Percentiles rank a stretch among this genome's conserved stretches.
Conservation (phyloP, 495 filamentous ascomycete species). For the Penicillium riverlandense region DNA sequence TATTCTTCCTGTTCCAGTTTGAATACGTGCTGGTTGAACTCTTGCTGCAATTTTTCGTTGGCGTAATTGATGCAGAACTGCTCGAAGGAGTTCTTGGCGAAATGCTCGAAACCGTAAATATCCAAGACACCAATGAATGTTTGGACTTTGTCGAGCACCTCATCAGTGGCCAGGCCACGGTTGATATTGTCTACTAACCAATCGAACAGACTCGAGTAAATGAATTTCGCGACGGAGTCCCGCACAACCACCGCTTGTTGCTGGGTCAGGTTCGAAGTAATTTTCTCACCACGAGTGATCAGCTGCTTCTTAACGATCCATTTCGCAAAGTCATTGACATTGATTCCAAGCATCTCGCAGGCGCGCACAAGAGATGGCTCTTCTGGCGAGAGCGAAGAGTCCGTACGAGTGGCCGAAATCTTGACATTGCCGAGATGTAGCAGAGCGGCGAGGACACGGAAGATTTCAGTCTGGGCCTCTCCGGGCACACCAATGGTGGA, state of each 20-base stretch:
- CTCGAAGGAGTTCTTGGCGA: constrained; percentile 99
- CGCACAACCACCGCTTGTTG: constrained; percentile 91
- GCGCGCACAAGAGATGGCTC: constrained; percentile 80
- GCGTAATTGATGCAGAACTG: constrained; percentile 99
- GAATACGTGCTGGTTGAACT: constrained; percentile 99
- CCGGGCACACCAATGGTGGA: constrained; percentile 79
- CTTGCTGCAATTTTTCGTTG: constrained; percentile 98
- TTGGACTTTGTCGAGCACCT: constrained; percentile 69
- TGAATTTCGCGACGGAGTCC: constrained; percentile 97
- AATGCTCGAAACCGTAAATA: constrained; percentile 99
- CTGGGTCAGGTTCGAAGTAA: constrained; percentile 90
- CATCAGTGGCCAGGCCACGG: constrained; percentile 77
- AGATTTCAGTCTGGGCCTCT: constrained; percentile 72
- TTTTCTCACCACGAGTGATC: constrained; percentile 94
- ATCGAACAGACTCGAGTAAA: constrained; percentile 97
- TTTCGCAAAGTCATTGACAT: constrained; percentile 82
- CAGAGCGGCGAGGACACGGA: constrained; percentile 84
- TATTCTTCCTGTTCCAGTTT: constrained; percentile 99
- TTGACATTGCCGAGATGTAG: constrained; percentile 95
- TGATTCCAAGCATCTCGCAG: constrained; percentile 81
- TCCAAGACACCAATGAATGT: constrained; percentile 99
- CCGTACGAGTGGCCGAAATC: constrained; percentile 81
- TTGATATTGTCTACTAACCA: constrained; percentile 98
- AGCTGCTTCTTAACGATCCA: constrained; percentile 99
- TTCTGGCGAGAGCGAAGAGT: constrained; percentile 70